Conservation (phyloP, 2,329 filamentous ascomycete species). For the Epichloe festucae region DNA sequence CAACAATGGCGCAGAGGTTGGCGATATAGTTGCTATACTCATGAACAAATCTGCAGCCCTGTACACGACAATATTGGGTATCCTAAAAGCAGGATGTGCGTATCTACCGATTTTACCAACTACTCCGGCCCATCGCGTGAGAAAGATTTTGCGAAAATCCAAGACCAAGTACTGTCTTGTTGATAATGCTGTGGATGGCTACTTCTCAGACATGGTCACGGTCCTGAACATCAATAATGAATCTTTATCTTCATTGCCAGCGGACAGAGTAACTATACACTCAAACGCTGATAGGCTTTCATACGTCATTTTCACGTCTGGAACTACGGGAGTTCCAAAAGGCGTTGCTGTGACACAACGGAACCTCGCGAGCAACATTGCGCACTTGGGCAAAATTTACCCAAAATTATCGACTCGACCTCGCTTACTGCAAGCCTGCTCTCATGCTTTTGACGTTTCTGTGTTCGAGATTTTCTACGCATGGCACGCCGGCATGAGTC, state of each 20-base stretch:
- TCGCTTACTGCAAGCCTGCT: constrained; percentile 69
- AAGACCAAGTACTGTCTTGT: constrained; percentile 32
- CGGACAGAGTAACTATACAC: constrained; percentile 23
- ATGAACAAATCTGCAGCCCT: constrained; percentile 65
- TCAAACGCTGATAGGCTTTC: constrained; percentile 41
- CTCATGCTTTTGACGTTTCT: constrained; percentile 75
- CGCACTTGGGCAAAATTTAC: constrained; percentile 52
- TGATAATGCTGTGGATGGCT: constrained; percentile 17
- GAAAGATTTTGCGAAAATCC: constrained; percentile 50
- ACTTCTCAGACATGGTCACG: constrained; percentile 8
- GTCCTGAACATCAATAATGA: constrained; percentile 22
- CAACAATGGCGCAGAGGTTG: constrained; percentile 29
- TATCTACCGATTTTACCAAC: constrained; percentile 69
- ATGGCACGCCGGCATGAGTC: constrained; percentile 64
- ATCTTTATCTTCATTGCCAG: constrained; percentile 16
- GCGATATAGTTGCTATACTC: constrained; percentile 55
- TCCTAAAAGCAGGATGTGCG: constrained; percentile 61
- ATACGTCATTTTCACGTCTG: constrained; percentile 74
- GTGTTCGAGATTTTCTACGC: constrained; percentile 86
- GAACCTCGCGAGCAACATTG: constrained; percentile 67
- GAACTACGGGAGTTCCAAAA: constrained; percentile 69
- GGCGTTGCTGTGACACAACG: constrained; percentile 65
- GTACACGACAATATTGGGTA: constrained; percentile 62
- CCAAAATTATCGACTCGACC: constrained; percentile 34
- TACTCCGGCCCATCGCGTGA: constrained; percentile 49